Conservation (phyloP, 1,284 basidiomycete genomes). For the Trichosporon sp. region DNA sequence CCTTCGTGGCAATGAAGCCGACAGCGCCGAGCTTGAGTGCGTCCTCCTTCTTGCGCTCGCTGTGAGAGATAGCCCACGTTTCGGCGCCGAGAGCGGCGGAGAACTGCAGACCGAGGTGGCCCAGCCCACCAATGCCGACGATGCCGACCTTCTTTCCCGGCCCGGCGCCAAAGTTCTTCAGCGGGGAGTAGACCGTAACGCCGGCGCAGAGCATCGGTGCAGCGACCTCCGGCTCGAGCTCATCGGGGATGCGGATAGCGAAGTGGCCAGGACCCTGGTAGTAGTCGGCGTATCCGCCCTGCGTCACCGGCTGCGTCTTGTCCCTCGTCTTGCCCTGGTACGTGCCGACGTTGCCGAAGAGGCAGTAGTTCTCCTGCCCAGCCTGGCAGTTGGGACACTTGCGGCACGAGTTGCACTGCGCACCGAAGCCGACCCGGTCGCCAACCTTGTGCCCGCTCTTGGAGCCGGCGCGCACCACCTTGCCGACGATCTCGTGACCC, state of each 20-base stretch:
- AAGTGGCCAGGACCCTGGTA: conserved; percentile 58
- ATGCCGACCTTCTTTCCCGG: conserved; percentile 64
- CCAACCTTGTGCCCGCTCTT: conserved; percentile 56
- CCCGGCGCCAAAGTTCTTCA: conserved; percentile 59
- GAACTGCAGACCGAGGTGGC: conserved; percentile 57
- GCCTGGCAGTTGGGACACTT: conserved; percentile 55
- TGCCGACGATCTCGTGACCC: conserved; percentile 53
- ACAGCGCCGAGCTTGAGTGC: conserved; percentile 58
- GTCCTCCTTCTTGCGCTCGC: conserved; percentile 59
- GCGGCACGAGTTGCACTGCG: conserved; percentile 56
- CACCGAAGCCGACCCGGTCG: conserved; percentile 62
- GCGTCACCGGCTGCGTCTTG: conserved; percentile 18
- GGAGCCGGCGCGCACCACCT: conserved; percentile 44
- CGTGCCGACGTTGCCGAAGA: conserved; percentile 10
- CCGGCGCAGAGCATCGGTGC: conserved; percentile 57
- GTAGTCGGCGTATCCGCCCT: conserved; percentile 28
- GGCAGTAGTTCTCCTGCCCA: conserved; percentile 57
- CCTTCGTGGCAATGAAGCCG: conserved; percentile 51
- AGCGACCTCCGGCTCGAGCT: conserved; percentile 54
- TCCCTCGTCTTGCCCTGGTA: conserved; percentile 22
- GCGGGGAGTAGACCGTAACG: conserved; percentile 62
- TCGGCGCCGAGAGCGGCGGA: conserved; percentile 58
- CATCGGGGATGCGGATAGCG: conserved; percentile 63
- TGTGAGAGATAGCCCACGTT: conserved; percentile 63
- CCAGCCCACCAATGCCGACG: conserved; percentile 58